These are phyloP conservation scores for Diplodia sapinea DNA, from an alignment of 2,329 filamentous ascomycete genomes.

Conservation along the genomic window DNA sequence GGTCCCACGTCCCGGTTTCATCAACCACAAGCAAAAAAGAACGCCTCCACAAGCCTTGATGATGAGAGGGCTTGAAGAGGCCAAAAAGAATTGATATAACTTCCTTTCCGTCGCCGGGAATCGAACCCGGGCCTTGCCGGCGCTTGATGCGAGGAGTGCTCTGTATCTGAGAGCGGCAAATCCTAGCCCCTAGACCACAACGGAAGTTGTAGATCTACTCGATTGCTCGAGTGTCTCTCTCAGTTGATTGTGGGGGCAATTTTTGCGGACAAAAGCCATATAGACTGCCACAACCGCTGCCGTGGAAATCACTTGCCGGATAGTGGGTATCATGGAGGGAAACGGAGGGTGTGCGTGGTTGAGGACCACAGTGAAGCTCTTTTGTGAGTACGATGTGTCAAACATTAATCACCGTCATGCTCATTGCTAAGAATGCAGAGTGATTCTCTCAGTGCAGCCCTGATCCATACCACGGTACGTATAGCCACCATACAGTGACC, in stretches of 20 bases:
- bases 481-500: no score
- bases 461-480: no score
- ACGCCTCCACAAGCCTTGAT: no score
- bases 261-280: background rate
- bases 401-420: no score
- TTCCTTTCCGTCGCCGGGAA: slow-evolving; percentile 29
- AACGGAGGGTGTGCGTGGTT: background rate
- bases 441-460: no score
- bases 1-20: slow-evolving; percentile 9
- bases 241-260: background rate
- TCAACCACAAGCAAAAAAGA: background rate
- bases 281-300: background rate
- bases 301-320: no score
- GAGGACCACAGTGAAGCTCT: background rate
- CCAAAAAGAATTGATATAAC: background rate
- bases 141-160: slow-evolving; percentile 26
- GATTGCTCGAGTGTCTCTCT: slow-evolving; percentile 23
- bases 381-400: no score
- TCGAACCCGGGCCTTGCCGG: slow-evolving; percentile 30
- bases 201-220: slow-evolving; percentile 15
- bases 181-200: slow-evolving; percentile 30
- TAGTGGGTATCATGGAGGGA: no score
- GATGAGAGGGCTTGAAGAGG: no score
- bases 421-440: no score
- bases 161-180: slow-evolving; percentile 26